Evolutionary conservation across 2,329 filamentous ascomycete species (phyloP), one percentile per base, ranked within the genome.

Genomic region (Aspergillus sp.): DNA sequence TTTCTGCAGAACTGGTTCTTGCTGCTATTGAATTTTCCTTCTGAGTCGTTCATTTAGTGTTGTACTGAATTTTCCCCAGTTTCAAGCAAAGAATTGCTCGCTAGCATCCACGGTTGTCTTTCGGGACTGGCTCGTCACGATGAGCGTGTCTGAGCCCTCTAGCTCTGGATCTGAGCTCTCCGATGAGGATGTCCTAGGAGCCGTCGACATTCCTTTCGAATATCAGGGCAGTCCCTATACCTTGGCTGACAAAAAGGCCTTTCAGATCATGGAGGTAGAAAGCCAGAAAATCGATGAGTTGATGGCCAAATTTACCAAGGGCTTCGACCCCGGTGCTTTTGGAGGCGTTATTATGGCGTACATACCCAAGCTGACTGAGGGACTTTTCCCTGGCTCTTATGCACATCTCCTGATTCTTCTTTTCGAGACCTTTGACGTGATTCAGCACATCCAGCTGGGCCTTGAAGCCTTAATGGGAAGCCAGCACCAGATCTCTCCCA

Each of bases 371-470:
- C 17, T 66, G 7, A 24, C 39, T 2, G 40, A 56, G 4, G 43
- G 52, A 27, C 49, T 62, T 5, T 58, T 64, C 19, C 66, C 68
- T 1, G 65, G 66, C 9, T 64, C 65, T 4, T 68, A 63, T 48
- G 53, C 53, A 11, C 68, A 70, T 52, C 60, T 69, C n/a, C 39
- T 69, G 21, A 33, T 67, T 2, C 50, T 70, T 11, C 46, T 69
- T 8, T 59, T 68, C 8, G 57, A 62, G 21, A 50, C 53, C 67
- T 86, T 87, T 65, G 75, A 82, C 1, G 80, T 82, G 49, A 86
- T 90, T 60, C 84, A 86, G 62, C 83, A 85, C 64, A 85, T 89
- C 49, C 88, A 90, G 69, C 73, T 77, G 6, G 84, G 88, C 53
- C 75, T 90, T 49, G 82, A 85, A 47, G 74, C 79, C 41, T 90